phyloP scores from a whole-genome alignment of 106 monocot species.

The Dactylorhiza incarnata region DNA sequence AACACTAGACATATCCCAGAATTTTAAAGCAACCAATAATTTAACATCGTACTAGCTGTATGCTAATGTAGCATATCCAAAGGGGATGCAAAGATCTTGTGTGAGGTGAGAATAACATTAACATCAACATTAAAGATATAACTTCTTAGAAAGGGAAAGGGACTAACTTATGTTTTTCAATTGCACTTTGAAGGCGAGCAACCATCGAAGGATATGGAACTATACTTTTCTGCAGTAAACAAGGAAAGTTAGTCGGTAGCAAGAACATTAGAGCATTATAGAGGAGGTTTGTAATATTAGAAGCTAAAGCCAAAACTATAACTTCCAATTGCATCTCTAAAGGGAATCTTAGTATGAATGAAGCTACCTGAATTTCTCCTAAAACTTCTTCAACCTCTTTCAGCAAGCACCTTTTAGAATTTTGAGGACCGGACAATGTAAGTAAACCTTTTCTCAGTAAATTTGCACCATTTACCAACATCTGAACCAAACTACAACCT shows the following conservation, averaged over 20 bases:
- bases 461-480: conserved; percentile 24
- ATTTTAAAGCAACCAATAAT: neutral
- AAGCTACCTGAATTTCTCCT: conserved; percentile 40
- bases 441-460: conserved; percentile 49
- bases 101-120: neutral
- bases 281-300: neutral
- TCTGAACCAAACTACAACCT: conserved; percentile 21
- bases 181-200: conserved; percentile 43
- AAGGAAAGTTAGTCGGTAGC: conserved; percentile 9
- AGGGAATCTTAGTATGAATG: neutral
- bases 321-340: neutral
- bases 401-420: conserved; percentile 27
- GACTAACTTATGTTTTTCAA: conserved; percentile 56
- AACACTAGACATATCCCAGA: neutral
- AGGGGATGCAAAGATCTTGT: neutral
- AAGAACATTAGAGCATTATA: neutral
- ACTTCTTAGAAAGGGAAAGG: neutral
- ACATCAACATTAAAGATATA: neutral
- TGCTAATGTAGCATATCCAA: neutral
- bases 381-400: conserved; percentile 50
- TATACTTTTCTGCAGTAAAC: conserved; percentile 30
- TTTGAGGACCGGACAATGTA: conserved; percentile 21
- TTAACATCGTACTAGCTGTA: neutral
- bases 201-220: conserved; percentile 43
- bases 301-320: neutral